Evolutionary conservation across 148 eudicot genomes (phyloP).

Genomic region (Selenicereus undatus): DNA sequence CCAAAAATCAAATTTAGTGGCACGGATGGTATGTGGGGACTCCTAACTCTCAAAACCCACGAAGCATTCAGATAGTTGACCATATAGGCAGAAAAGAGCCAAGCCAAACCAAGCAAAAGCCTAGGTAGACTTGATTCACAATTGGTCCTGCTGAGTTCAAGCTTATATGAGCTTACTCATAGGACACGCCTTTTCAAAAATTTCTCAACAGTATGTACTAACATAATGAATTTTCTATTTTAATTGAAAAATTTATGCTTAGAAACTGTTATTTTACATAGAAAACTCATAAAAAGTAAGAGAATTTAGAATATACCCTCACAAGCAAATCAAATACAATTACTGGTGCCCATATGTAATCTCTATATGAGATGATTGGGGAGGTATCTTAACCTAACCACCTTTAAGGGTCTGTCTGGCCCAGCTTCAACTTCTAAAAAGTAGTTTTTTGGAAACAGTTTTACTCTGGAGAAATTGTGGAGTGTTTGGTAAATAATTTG

Average conservation of each 20-base stretch:
- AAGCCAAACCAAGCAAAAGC: background rate
- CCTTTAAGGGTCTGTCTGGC: too few relatives aligned
- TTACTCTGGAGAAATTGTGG: too few relatives aligned
- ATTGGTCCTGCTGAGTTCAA: background rate
- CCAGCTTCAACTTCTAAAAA: too few relatives aligned
- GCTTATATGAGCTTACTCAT: background rate
- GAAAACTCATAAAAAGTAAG: too few relatives aligned
- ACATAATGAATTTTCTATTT: background rate
- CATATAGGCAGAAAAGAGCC: background rate
- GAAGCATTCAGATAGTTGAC: background rate
- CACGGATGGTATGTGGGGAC: background rate
- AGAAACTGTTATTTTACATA: background rate
- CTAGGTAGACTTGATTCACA: background rate
- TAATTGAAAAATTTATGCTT: background rate
- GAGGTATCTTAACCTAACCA: too few relatives aligned
- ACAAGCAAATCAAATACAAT: too few relatives aligned
- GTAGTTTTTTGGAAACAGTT: too few relatives aligned
- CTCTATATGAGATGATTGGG: too few relatives aligned
- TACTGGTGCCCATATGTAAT: too few relatives aligned
- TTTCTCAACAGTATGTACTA: background rate
- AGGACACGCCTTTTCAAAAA: background rate
- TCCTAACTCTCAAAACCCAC: background rate
- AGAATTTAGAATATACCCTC: too few relatives aligned
- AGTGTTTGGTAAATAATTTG: too few relatives aligned
- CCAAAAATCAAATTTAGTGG: background rate